phyloP scores from a whole-genome alignment of 306 rosid genomes.

The Calophaca sinica region DNA sequence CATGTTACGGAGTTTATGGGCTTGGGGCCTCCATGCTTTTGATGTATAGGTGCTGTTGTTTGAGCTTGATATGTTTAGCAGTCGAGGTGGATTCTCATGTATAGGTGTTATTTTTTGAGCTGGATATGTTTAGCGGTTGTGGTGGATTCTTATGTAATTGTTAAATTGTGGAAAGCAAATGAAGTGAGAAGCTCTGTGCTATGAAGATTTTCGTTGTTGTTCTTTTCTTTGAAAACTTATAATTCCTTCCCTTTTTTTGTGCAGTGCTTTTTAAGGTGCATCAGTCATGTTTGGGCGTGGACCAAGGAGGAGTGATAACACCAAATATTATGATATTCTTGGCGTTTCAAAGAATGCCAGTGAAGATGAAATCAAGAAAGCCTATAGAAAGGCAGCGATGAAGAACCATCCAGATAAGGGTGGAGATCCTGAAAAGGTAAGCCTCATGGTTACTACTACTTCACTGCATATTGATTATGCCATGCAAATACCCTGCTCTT shows the following conservation, averaged over 20 bases:
- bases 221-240: not conserved
- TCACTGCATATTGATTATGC: conserved; percentile 17
- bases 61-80: not conserved
- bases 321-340: conserved; percentile 72
- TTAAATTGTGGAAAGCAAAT: not conserved
- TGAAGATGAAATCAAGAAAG: conserved; percentile 82
- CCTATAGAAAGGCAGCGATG: conserved; percentile 78
- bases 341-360: conserved; percentile 71
- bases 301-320: conserved; percentile 69
- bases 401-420: conserved; percentile 87
- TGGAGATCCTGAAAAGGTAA: conserved; percentile 88
- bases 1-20: not conserved
- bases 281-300: conserved; percentile 75
- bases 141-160: not conserved
- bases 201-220: not conserved
- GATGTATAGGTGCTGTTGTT: conserved; percentile 1
- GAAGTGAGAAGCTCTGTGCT: not conserved
- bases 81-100: not conserved
- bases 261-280: conserved; percentile 45
- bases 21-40: not conserved
- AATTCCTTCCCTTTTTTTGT: not conserved
- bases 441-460: conserved; percentile 9
- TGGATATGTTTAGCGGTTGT: not conserved
- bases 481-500: not conserved
- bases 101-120: conserved; percentile 8